These are phyloP conservation scores for Lippia alba DNA, from an alignment of 305 asterid genomes.

Conservation along the genomic window DNA sequence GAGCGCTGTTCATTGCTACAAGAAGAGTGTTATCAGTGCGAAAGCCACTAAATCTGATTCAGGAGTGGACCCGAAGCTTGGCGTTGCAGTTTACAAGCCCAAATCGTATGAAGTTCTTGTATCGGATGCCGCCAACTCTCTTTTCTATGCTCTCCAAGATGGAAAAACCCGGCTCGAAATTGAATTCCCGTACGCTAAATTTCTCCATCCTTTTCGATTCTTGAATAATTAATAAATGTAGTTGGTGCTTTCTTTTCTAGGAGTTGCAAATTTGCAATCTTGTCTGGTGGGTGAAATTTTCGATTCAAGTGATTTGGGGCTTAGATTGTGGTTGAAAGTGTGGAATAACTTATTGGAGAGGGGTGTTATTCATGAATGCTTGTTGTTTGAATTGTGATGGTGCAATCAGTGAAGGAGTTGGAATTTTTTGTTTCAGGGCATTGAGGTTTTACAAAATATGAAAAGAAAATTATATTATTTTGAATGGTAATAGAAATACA, in stretches of 20 bases:
- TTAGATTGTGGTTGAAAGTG: conserved; percentile 1
- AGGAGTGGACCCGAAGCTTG: conserved; percentile 60
- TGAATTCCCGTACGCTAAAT: conserved; percentile 82
- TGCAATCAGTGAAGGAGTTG: background rate
- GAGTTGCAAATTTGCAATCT: background rate
- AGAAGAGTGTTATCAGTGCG: conserved; percentile 44
- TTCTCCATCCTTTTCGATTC: conserved; percentile 14
- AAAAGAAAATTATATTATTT: no score
- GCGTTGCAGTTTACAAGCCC: conserved; percentile 94
- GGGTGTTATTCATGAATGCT: background rate
- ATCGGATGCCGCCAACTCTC: conserved; percentile 83
- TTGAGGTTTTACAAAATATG: no score
- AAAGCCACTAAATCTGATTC: conserved; percentile 53
- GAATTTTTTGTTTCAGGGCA: no score
- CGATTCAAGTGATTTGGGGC: conserved; percentile 14
- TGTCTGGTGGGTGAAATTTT: background rate
- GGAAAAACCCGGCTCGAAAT: conserved; percentile 86
- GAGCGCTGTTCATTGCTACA: conserved; percentile 39
- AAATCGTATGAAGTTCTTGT: conserved; percentile 83
- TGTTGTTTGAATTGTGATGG: background rate
- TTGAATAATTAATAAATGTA: no score
- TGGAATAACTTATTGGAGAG: conserved; percentile 5
- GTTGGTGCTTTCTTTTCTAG: no score
- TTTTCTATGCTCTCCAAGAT: conserved; percentile 74
- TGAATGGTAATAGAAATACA: background rate